A percentile compares a stretch with the other conserved stretches of the same genome.
Conservation (phyloP, 306 rosid species). For the Pueraria montana region DNA sequence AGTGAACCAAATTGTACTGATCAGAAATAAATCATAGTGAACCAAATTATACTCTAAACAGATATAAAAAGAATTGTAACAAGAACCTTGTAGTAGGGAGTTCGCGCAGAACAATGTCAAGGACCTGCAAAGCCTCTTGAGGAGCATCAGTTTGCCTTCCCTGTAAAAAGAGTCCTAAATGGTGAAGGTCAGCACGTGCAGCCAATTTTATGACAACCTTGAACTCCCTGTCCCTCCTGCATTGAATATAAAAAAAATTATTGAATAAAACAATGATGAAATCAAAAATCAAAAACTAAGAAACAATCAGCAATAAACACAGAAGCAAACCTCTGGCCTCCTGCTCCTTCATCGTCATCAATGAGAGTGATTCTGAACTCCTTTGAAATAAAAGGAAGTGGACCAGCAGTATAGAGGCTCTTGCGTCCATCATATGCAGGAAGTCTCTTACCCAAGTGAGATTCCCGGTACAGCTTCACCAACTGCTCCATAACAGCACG, state of each 20-base stretch:
- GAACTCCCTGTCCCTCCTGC: constrained; percentile 86
- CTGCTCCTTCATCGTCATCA: constrained; percentile 94
- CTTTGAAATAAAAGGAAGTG: constrained; percentile 79
- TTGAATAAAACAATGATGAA: background rate
- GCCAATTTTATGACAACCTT: constrained; percentile 91
- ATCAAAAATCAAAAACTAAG: background rate
- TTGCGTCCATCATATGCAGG: constrained; percentile 98
- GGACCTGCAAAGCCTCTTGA: constrained; percentile 97
- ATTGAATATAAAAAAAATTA: constrained; percentile 5
- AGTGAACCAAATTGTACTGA: background rate
- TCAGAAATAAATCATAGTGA: background rate
- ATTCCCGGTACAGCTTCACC: constrained; percentile 73
- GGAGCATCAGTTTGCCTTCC: constrained; percentile 98
- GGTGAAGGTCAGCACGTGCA: constrained; percentile 96
- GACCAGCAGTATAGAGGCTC: constrained; percentile 95
- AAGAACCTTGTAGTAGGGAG: constrained; percentile 85
- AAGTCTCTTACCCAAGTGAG: constrained; percentile 85
- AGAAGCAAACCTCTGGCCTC: constrained; percentile 69
- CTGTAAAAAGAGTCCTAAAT: constrained; percentile 87
- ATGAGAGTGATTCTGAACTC: constrained; percentile 79
- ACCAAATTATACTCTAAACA: background rate
- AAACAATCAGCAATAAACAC: background rate
- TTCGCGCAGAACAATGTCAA: constrained; percentile 94
- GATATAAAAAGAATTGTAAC: background rate
- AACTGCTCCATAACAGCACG: constrained; percentile 92